Evolutionary conservation across 164 flowering plant species (phyloP), one percentile per base, ranked within the genome.

Genomic region (Magnolia sinica): DNA sequence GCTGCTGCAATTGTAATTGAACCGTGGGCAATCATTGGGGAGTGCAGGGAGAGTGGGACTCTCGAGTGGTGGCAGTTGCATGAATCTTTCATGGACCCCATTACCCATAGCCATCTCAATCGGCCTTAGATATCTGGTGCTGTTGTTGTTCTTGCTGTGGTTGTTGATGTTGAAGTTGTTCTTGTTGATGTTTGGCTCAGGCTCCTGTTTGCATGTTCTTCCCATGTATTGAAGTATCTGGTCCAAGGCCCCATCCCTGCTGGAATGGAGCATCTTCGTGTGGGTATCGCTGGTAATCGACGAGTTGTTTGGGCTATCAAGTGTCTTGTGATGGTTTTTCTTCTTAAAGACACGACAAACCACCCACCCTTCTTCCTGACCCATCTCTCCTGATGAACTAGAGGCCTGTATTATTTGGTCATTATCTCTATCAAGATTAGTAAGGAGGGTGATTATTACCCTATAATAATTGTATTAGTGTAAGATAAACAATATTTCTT

Each of bases 321-420:
- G 29, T 20, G 87, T 77, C 77, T 89, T 91, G 79, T 91, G 92
- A 76, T 88, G 91, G 74, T 88, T 20, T 83, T 85, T 86, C 82
- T 92, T 93, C 90, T 90, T 93, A 88, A 93, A 93, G 20, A 88
- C 98, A 67, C 95, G 87, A 76, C 97, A 93, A 6, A 93, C 94
- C n/a, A 85, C 97, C 98, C 98, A 93, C 1, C 98, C 98, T 83
- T 93, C 98, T 84, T 93, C 98, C 90, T 82, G 76, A 61, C 68
- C 50, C 6, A 84, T 45, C 50, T 89, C 91, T 55, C 82, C 90
- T 11, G 77, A 66, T 8, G 77, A 69, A 64, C 37, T 75, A 16
- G 75, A 63, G 14, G 65, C 79, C 80, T 82, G 71, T 31, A 65
- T 7, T 72, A 11, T 49, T 5, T 19, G 18, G 20, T 92, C 31